Evolutionary conservation across 371 early-diverging fungal species (phyloP), one percentile per base, ranked within the genome.

Genomic region (Lichtheimia hyalospora): DNA sequence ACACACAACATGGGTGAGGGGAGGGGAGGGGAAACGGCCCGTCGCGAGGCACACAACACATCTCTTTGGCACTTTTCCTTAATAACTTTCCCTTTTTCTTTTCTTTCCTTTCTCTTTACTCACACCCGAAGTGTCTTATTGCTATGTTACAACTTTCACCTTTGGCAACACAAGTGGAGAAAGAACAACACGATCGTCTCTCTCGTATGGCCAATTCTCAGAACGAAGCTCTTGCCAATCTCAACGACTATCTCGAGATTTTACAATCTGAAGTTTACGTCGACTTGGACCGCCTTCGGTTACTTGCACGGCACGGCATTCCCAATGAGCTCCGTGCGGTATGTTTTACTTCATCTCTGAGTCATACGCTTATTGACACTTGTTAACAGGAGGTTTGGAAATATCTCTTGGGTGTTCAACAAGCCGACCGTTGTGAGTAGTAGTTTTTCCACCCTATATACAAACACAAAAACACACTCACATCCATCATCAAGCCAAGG

Each of bases 221-320:
- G 49, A 73, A 77, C 63, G 76, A 77, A 49, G 68, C 78, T 23
- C 64, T 69, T 55, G 75, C 84, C 49, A 82, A 84, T 21, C 70
- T 87, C 13, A 85, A 84, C 56, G 94, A 95, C 63, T 92, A 90
- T 70, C 70, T 79, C 62, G 92, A 94, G 53, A 84, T 94, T 39
- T 77, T 96, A 43, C 88, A 89, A 70, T 88, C 95, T 15, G 96
- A 95, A 71, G 92, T 92, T 16, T 86, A 86, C 66, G 86, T 96
- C 53, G 96, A 96, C 63, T 73, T 96, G 39, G 91, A 91, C 62
- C 86, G 88, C 74, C 79, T 96, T 58, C 79, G 93, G 50, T 84
- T 89, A 54, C 77, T 86, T 44, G 90, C 95, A 4, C 83, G 90
- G 52, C 89, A 93, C 71, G 97, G 97, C n/a, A 76, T 96, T 59